Base-by-base conservation (phyloP, 805 yeast species). In the Sugiyamaella qingdaonensis region DNA sequence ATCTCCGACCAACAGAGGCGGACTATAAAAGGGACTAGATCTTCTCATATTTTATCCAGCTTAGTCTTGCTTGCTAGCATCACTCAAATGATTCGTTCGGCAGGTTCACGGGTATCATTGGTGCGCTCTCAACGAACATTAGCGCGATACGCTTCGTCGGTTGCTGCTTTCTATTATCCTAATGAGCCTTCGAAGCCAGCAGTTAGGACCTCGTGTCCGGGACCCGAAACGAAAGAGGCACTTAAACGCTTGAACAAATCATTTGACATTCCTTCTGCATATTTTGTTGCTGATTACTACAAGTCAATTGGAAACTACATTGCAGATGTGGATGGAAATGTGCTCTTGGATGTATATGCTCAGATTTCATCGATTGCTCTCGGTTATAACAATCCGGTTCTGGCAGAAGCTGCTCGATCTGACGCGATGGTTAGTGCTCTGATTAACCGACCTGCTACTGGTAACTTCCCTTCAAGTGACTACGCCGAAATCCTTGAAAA, bases 361-460 rank as follows among this genome's bases (percentile, higher is more conserved):
- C 95, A 87, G 73, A 86, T 87, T 62, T 88, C 95, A 10, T 87
- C 95, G 11, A 86, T 87, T 60, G 85, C 94, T 14, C 76, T 87
- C 55, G 95, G 95, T 47, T 87, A 87, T 80, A 87, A 88, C 76
- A 85, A 87, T 74, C 95, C 95, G 18, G 84, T 79, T 41, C 75
- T 87, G 59, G 74, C 79, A 49, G 79, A 81, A 70, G 81, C 81
- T 49, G 92, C 94, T 48, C 76, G 76, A 66, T 78, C 88, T 35
- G 85, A 80, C 54, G 84, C 78, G 62, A 83, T 84, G 86, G 71
- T 82, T 57, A 78, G 81, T 67, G 88, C 92, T 21, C 69, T 88
- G 51, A 82, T 86, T 58, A 85, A 87, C 74, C 80, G 95, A 69
- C 95, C 95, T 41, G 95, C 95, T 18, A 72, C 85, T 55, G 94